Base-by-base conservation (phyloP, 1,139 yeast genomes). In the Arxiozyma slooffiae region DNA sequence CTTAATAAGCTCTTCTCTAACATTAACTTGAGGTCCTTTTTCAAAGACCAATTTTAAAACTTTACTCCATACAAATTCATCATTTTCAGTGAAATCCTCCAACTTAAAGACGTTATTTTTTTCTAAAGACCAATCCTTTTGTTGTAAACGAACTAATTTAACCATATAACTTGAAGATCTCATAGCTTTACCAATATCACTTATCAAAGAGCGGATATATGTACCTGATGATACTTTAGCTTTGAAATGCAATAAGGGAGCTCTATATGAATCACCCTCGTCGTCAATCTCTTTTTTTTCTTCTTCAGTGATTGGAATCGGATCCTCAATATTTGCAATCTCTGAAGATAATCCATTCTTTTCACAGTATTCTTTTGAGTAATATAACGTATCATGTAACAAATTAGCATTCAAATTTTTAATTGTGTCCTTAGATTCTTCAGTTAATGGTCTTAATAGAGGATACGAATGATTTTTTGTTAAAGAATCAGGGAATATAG, bases 161-260 rank as follows among this genome's bases (percentile, higher is more conserved):
- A 85, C 96, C 96, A 94, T 90, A 62, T 88, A 90, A 0, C 96
- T 89, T 18, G 89, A 80, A 0, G 90, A 80, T 18, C 83, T 83
- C 63, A 90, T 70, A 0, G 92, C 84, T 54, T 86, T 77, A 1
- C 96, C 97, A 47, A 87, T 75, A 62, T 94, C 98, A 67, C 95
- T 88, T 46, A 92, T 76, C 52, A 94, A 71, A 17, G 97, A 85
- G 57, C 98, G 77, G 48, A 94, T 90, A 61, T 94, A 94, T 0
- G 98, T 92, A 1, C 99, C 99, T 0, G 97, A 88, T 1, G 96
- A 85, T 0, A 92, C 98, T 45, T 80, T 78, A 14, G 95, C 79
- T 14, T 77, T 76, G 57, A 92, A 78, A 60, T 85, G 92, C 39
- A 89, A 60, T 51, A 84, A 59, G 1, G 96, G 96, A 2, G 80